Evolutionary conservation across 305 asterid genomes (phyloP).

Genomic region (Ajuga reptans): DNA sequence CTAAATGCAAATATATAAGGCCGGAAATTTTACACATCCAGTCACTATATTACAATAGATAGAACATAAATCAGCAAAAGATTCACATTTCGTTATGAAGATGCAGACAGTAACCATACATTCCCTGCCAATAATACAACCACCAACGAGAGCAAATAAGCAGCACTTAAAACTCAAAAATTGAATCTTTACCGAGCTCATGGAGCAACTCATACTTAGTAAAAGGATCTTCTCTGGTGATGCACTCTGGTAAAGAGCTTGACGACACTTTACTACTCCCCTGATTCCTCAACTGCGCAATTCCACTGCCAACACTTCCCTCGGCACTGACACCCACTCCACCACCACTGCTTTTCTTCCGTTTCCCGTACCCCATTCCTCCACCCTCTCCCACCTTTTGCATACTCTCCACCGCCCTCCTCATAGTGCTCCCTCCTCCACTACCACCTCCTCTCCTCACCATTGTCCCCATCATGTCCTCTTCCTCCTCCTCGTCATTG

Average conservation of each 20-base stretch:
- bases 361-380: conserved; percentile 42
- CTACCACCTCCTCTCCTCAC: conserved; percentile 55
- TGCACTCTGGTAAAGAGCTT: conserved; percentile 75
- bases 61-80: background rate
- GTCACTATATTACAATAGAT: background rate
- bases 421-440: conserved; percentile 66
- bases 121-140: background rate
- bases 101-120: background rate
- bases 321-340: conserved; percentile 28
- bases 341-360: conserved; percentile 41
- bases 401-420: conserved; percentile 95
- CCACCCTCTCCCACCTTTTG: conserved; percentile 68
- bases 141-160: background rate
- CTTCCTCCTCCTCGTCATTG: conserved; percentile 47
- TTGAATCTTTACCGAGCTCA: conserved; percentile 70
- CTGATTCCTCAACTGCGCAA: conserved; percentile 40
- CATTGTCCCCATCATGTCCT: conserved; percentile 57
- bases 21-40: conserved; percentile 1
- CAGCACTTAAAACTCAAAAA: background rate
- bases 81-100: conserved; percentile 19
- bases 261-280: conserved; percentile 68
- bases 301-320: conserved; percentile 28
- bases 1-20: conserved; percentile 1
- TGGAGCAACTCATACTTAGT: conserved; percentile 94
- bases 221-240: conserved; percentile 81